phyloP scores from a whole-genome alignment of 768 basidiomycete species.

The Mycena maculata region DNA sequence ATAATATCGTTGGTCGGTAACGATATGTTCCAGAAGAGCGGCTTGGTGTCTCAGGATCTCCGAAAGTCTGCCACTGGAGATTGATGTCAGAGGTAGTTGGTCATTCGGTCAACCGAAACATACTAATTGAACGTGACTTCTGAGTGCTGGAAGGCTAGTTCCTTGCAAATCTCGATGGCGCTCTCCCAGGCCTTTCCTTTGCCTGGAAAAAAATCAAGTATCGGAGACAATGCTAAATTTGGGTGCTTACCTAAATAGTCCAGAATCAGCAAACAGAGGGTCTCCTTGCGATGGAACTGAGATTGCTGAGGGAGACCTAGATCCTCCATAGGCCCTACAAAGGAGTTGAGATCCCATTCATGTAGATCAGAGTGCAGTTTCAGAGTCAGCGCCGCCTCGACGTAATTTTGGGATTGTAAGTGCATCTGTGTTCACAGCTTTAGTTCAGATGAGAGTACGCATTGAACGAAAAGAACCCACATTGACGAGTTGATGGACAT shows the following conservation, averaged over 20 bases:
- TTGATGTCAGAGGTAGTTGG: constrained; percentile 25
- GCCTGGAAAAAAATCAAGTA: constrained; percentile 55
- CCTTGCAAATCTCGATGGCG: constrained; percentile 93
- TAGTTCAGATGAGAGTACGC: constrained; percentile 34
- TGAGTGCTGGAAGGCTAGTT: constrained; percentile 88
- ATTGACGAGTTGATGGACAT: constrained; percentile 94
- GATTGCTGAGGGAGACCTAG: constrained; percentile 92
- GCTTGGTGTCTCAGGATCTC: constrained; percentile 91
- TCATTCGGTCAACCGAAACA: constrained; percentile 38
- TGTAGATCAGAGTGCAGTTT: constrained; percentile 95
- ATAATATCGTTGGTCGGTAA: constrained; percentile 84
- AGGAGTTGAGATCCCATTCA: constrained; percentile 86
- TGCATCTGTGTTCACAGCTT: constrained; percentile 84
- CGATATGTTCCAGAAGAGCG: constrained; percentile 87
- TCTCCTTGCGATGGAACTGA: constrained; percentile 94
- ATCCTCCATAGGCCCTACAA: constrained; percentile 90
- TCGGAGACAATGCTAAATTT: neutral
- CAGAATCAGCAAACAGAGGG: constrained; percentile 89
- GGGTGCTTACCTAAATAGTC: constrained; percentile 82
- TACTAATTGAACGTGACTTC: constrained; percentile 94
- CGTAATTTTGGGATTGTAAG: constrained; percentile 88
- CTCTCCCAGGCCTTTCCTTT: constrained; percentile 98
- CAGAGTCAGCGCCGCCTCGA: constrained; percentile 92
- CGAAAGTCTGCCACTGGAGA: constrained; percentile 75
- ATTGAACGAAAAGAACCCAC: constrained; percentile 55